Evolutionary conservation across 2,329 filamentous ascomycete species (phyloP), one percentile per base, ranked within the genome.

Genomic region (Fusarium buxicola): DNA sequence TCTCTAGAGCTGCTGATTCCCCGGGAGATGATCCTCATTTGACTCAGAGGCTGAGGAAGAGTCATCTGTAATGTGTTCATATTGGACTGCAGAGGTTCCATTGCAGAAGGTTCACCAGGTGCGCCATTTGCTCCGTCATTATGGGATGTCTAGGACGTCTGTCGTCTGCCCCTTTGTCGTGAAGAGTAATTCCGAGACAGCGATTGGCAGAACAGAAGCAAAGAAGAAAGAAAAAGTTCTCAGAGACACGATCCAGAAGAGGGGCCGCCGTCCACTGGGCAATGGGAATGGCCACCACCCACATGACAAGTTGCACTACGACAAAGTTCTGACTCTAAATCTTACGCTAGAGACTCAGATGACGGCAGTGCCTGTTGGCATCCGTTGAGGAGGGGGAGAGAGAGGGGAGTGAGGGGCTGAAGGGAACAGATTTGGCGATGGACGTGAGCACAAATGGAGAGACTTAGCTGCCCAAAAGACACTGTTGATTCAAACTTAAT

Each of bases 351-450:
- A 47, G 50, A 41, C 40, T 46, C 21, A 49, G 55, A 71, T 71
- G 69, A 71, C 69, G 69, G 69, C 60, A 65, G 64, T 56, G 68
- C 59, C 38, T 60, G 49, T 60, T 55, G 45, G 45, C 44, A 58
- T 41, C 35, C 35, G 35, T 49, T 43, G 55, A 34, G 47, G 58
- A 55, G 50, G 50, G 44, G 49, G 35, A 36, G 53, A 28, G 24
- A 41, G 30, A 48, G 21, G 28, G 31, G 41, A 57, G 49, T 55
- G 59, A 62, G 63, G 68, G 68, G 56, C 30, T 44, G 18, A n/a
- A 45, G 31, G 52, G 25, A 18, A 36, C 28, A 53, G 36, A 50
- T 39, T 43, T 53, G 10, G 32, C 28, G 13, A 53, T 35, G 15
- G 30, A 18, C 30, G 43, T 35, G 21, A 44, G 39, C 16, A 31